Evolutionary conservation across 2,329 filamentous ascomycete genomes (phyloP), one percentile per base, ranked within the genome.

Genomic region (Monosporascus sp.): DNA sequence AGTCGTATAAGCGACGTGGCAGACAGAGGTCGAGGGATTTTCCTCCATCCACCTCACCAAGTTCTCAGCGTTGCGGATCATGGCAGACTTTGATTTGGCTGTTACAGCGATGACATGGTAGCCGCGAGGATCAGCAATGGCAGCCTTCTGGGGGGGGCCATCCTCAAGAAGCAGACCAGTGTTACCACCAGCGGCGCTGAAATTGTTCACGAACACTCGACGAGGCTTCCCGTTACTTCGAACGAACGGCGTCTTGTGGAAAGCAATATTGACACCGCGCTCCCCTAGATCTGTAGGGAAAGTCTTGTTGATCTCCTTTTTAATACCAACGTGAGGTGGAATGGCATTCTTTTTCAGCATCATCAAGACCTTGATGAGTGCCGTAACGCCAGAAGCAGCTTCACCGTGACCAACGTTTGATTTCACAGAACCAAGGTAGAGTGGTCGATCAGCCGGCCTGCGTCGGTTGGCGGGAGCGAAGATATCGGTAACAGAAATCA

Each of bases 181-280:
- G 68, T 90, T 90, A 37, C 87, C 86, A 58, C 86, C 86, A 51
- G 86, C 84, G 7, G 86, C 87, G 57, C 81, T 82, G 64, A 88
- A 89, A 70, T 87, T 88, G 72, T 89, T 89, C 57, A 87, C 68
- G 54, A 81, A 80, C 8, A 79, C 70, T 5, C 73, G 69, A 27
- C 77, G 71, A 2, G 74, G 75, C 62, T 74, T 74, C 20, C 72
- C 74, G 48, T 80, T 72, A 31, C 68, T 71, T 49, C 82, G 74
- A 55, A 62, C 62, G 68, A 81, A 81, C 0, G 76, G 74, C 0
- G 77, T 79, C 49, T 74, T 65, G 58, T 82, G 72, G 56, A 79
- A 75, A 2, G 82, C 77, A 59, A 87, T 85, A 59, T 79, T 75
- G 43, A 86, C 75, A 38, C 82, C 81, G 31, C 83, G 75, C n/a